Evolutionary conservation across 1,139 yeast genomes (phyloP).

Genomic region (Magnusiomyces tetraspermus): DNA sequence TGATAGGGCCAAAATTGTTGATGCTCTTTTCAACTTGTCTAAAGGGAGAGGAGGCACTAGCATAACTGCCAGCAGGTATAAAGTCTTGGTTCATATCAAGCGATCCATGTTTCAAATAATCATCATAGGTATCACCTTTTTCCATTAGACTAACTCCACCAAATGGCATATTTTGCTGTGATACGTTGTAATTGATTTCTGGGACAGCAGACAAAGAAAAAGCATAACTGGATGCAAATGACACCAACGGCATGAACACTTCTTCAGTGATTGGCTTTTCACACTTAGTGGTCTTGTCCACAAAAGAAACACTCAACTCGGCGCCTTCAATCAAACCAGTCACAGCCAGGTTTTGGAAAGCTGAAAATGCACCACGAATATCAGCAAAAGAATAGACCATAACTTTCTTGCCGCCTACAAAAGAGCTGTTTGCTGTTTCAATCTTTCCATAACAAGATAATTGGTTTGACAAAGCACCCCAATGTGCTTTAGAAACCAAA

Average conservation of each 20-base stretch:
- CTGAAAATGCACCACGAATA: neutral
- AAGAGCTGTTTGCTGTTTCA: neutral
- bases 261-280: neutral
- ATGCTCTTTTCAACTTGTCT: neutral
- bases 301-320: neutral
- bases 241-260: neutral
- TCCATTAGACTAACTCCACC: neutral
- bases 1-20: slow-evolving; percentile 17
- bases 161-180: neutral
- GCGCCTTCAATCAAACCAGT: neutral
- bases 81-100: slow-evolving; percentile 16
- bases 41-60: too few species aligned
- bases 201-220: neutral
- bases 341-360: neutral
- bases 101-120: slow-evolving; percentile 18
- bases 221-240: neutral
- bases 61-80: too few species aligned
- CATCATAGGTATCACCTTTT: slow-evolving; percentile 9
- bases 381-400: neutral
- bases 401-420: neutral
- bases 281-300: neutral
- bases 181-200: too few species aligned
- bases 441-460: neutral
- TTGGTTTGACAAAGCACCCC: neutral
- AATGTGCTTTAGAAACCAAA: neutral